These are phyloP conservation scores for Sporobolus alterniflorus DNA, from an alignment of 202 grass and related monocot genomes.

Conservation along the genomic window DNA sequence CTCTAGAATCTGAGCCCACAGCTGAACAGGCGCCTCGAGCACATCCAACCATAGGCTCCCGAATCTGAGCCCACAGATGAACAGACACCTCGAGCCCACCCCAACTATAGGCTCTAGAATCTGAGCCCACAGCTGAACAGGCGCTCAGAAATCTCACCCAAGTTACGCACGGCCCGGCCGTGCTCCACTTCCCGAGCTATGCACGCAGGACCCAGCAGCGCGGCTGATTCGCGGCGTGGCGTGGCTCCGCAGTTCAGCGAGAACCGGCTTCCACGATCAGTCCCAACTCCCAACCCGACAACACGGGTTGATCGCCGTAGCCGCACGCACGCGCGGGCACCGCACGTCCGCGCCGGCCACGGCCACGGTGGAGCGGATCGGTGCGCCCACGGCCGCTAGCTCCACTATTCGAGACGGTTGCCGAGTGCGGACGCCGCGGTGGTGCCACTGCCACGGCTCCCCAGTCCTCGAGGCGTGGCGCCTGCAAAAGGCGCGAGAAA, in stretches of 20 bases:
- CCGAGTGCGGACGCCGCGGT: not conserved
- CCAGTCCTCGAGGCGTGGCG: not conserved
- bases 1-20: too few species aligned
- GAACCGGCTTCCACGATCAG: not conserved
- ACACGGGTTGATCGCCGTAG: not conserved
- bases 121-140: not conserved
- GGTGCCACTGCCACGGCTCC: not conserved
- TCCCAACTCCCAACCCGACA: not conserved
- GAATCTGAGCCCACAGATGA: not conserved
- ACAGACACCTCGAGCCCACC: not conserved
- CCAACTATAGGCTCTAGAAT: not conserved
- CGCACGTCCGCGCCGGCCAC: not conserved
- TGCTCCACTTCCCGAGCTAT: too few species aligned
- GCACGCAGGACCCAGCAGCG: too few species aligned
- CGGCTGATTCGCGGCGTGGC: too few species aligned
- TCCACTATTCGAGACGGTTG: not conserved
- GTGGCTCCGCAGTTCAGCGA: not conserved
- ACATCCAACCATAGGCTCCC: not conserved
- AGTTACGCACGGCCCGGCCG: too few species aligned
- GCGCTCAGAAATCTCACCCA: not conserved
- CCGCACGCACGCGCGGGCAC: not conserved
- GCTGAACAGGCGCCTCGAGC: too few species aligned
- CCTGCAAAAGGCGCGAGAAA: not conserved
- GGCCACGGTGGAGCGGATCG: not conserved
- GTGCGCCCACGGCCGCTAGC: not conserved